These are phyloP conservation scores for Dissophora globulifera DNA, from an alignment of 192 early-diverging fungal genomes.

Conservation along the genomic window DNA sequence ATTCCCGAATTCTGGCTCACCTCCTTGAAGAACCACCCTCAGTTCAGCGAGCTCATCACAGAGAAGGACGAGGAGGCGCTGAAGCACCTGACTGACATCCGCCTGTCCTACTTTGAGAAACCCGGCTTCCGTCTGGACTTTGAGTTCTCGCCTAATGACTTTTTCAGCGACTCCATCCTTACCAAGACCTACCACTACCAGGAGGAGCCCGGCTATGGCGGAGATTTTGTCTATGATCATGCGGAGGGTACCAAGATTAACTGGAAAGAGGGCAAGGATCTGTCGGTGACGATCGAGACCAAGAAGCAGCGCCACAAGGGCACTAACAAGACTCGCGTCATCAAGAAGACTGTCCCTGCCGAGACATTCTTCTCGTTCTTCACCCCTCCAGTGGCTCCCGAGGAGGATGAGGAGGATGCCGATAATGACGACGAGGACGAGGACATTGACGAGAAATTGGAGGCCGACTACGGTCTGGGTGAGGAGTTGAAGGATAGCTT, in stretches of 20 bases:
- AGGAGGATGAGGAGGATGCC: slow-evolving; percentile 70
- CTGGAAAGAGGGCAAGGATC: slow-evolving; percentile 98
- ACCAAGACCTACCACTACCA: slow-evolving; percentile 95
- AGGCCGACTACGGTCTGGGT: slow-evolving; percentile 96
- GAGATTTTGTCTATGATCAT: slow-evolving; percentile 91
- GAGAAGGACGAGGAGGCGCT: slow-evolving; percentile 91
- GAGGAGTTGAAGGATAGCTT: slow-evolving; percentile 99
- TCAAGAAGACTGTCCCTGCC: slow-evolving; percentile 96
- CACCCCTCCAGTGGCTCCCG: slow-evolving; percentile 80
- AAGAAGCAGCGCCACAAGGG: slow-evolving; percentile 99
- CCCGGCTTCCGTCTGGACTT: slow-evolving; percentile 97
- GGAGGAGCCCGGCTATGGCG: slow-evolving; percentile 81
- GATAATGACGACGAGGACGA: slow-evolving; percentile 78
- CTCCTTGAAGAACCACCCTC: slow-evolving; percentile 85
- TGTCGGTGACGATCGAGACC: slow-evolving; percentile 93
- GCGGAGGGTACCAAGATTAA: slow-evolving; percentile 91
- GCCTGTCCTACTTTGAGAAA: slow-evolving; percentile 83
- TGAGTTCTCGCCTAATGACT: slow-evolving; percentile 88
- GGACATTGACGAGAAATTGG: slow-evolving; percentile 81
- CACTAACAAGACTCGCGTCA: slow-evolving; percentile 97
- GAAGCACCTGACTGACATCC: slow-evolving; percentile 91
- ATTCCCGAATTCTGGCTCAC: slow-evolving; percentile 99
- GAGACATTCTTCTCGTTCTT: slow-evolving; percentile 99
- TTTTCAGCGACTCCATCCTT: slow-evolving; percentile 87
- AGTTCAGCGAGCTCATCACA: slow-evolving; percentile 86